Evolutionary conservation across 2,329 filamentous ascomycete genomes (phyloP), one percentile per base, ranked within the genome.

Genomic region (Coniochaeta sp.): DNA sequence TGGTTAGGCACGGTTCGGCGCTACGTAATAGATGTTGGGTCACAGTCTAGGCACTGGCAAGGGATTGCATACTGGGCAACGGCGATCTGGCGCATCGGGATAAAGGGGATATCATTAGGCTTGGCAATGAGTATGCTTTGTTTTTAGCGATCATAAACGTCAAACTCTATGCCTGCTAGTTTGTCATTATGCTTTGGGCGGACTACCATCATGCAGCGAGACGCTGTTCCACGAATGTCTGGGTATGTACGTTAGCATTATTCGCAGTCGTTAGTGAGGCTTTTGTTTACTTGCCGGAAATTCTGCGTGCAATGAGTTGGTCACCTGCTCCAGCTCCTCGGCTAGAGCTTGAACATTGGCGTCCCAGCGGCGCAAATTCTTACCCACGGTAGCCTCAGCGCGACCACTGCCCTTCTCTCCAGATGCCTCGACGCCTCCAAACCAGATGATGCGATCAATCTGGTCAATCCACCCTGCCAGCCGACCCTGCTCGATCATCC

Each of bases 401-500:
- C 85, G 80, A n/a, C 84, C 82, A 62, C 85, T 89, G 59, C 85
- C 85, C 69, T 86, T 86, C 71, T 88, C 81, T 1, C 86, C 88
- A 3, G 84, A 87, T 8, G 86, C 87, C 68, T 91, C 88, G 34
- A 85, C 85, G 69, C 75, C 79, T 74, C 95, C 90, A 71, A 99
- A 99, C 77, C 87, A 92, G 62, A 99, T 93, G 12, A 93, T 78
- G 16, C 89, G 83, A 60, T 92, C 90, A 61, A 99, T 93, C 78
- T 99, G 95, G 74, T 99, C 93, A 69, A 99, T 98, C 61, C 89
- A 87, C 8, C 93, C 95, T 3, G 89, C 85, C 58, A 99, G 76
- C 34, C 95, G 86, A 11, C 91, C 92, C 74, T 97, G 93, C 78
- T 98, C 93, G 67, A 99, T 91, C 95, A 99, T 99, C 67, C 86